These are phyloP conservation scores for Ustilago vetiveriae DNA, from an alignment of 1,284 basidiomycete genomes.

Conservation along the genomic window DNA sequence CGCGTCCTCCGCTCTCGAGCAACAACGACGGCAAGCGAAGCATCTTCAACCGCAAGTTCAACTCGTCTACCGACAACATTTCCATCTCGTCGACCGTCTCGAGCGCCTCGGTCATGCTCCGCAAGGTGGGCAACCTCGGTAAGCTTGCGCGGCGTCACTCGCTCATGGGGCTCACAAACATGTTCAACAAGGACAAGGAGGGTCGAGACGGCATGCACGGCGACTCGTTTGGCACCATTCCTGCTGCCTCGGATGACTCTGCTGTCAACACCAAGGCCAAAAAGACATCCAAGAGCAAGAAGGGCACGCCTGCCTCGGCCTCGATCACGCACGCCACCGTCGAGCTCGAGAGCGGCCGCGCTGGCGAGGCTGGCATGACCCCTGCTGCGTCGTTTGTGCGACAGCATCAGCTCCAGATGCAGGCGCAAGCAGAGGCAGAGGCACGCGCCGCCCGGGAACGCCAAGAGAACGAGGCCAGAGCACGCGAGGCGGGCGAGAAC, in stretches of 20 bases:
- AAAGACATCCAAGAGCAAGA: conserved; percentile 69
- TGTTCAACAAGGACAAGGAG: conserved; percentile 74
- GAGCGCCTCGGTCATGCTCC: conserved; percentile 94
- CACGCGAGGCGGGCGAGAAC: conserved; percentile 60
- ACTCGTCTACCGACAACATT: conserved; percentile 95
- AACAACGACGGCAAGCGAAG: conserved; percentile 68
- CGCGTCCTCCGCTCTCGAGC: conserved; percentile 53
- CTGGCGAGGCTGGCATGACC: conserved; percentile 79
- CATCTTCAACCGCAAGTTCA: conserved; percentile 88
- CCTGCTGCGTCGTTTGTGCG: conserved; percentile 90
- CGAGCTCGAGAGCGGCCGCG: conserved; percentile 77
- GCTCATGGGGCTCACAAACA: conserved; percentile 87
- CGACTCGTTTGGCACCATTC: conserved; percentile 71
- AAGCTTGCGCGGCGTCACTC: conserved; percentile 90
- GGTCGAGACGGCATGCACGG: conserved; percentile 70
- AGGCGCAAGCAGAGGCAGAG: conserved; percentile 65
- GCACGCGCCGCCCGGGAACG: conserved; percentile 69
- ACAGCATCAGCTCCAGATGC: conserved; percentile 81
- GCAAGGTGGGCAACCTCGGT: conserved; percentile 92
- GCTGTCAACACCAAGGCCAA: conserved; percentile 40
- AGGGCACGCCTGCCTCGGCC: conserved; percentile 77
- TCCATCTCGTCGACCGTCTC: conserved; percentile 95
- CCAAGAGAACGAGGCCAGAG: conserved; percentile 73
- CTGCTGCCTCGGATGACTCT: conserved; percentile 68
- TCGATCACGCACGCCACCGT: conserved; percentile 84